These are phyloP conservation scores for Camillea tinctor DNA, from an alignment of 2,329 filamentous ascomycete species.

Conservation along the genomic window DNA sequence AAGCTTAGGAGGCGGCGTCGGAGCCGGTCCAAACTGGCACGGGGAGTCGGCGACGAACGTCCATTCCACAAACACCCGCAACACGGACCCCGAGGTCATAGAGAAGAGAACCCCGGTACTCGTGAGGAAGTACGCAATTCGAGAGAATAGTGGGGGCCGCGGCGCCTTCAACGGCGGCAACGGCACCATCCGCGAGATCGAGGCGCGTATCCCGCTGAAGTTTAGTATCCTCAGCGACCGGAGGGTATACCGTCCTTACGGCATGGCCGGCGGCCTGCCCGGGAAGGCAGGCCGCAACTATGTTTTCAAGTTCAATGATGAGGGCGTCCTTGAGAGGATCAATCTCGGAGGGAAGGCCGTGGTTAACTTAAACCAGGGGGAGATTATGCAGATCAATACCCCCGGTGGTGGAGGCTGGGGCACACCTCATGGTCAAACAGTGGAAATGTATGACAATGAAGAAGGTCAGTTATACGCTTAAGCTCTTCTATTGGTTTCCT, in stretches of 20 bases:
- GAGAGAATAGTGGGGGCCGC: slow-evolving; percentile 54
- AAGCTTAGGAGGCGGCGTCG: slow-evolving; percentile 68
- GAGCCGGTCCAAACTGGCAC: slow-evolving; percentile 64
- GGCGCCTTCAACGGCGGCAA: slow-evolving; percentile 65
- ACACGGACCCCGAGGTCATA: slow-evolving; percentile 70
- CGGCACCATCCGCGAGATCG: slow-evolving; percentile 68
- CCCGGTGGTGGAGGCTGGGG: slow-evolving; percentile 36
- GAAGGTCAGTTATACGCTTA: not conserved
- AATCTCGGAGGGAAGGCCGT: slow-evolving; percentile 34
- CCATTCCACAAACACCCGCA: slow-evolving; percentile 74
- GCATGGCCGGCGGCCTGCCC: slow-evolving; percentile 67
- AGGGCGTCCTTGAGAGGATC: slow-evolving; percentile 28
- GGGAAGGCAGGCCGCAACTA: slow-evolving; percentile 63
- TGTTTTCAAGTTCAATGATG: slow-evolving; percentile 18
- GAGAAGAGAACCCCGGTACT: slow-evolving; percentile 69
- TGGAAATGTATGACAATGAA: not conserved
- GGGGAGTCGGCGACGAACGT: slow-evolving; percentile 68
- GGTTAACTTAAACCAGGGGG: slow-evolving; percentile 32
- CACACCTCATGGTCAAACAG: not conserved
- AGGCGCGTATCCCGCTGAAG: slow-evolving; percentile 67
- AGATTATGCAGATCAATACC: slow-evolving; percentile 36
- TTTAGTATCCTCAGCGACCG: slow-evolving; percentile 72
- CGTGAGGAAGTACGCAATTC: slow-evolving; percentile 60
- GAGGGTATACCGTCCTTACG: slow-evolving; percentile 68
- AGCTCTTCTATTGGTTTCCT: not conserved